Conservation (phyloP, 2,329 filamentous ascomycete genomes). For the Exophiala viscosa region DNA sequence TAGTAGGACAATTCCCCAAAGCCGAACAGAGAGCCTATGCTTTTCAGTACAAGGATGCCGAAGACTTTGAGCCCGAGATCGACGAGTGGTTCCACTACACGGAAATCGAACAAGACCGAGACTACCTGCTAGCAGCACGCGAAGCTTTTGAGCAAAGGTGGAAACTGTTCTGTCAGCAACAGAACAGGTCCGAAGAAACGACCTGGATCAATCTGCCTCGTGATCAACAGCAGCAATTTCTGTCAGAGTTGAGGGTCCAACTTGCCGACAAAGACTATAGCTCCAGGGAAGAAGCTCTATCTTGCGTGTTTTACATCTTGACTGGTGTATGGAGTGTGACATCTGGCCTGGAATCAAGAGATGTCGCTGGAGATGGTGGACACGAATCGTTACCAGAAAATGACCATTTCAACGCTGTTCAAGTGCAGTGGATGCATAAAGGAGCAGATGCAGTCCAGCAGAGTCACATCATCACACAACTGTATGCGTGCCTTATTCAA, state of each 20-base stretch:
- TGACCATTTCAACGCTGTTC: constrained; percentile 47
- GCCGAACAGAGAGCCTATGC: constrained; percentile 73
- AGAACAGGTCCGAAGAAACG: constrained; percentile 41
- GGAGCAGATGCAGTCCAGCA: constrained; percentile 39
- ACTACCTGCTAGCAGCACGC: constrained; percentile 71
- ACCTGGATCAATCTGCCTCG: constrained; percentile 66
- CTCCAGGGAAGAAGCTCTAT: constrained; percentile 44
- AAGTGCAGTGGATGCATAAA: constrained; percentile 46
- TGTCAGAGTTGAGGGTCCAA: constrained; percentile 36
- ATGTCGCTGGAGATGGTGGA: constrained; percentile 25
- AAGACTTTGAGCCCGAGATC: constrained; percentile 77
- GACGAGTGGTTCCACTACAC: constrained; percentile 98
- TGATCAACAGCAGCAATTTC: constrained; percentile 45
- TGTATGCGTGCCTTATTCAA: constrained; percentile 38
- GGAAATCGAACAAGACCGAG: constrained; percentile 67
- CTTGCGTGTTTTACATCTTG: constrained; percentile 51
- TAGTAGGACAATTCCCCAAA: constrained; percentile 70
- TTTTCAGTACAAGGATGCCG: constrained; percentile 73
- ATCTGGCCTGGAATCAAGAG: constrained; percentile 44
- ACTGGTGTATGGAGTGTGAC: constrained; percentile 69
- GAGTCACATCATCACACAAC: constrained; percentile 34
- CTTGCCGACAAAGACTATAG: constrained; percentile 39
- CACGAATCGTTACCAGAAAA: constrained; percentile 36
- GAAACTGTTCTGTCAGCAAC: constrained; percentile 50
- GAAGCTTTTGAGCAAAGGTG: constrained; percentile 74